Base-by-base conservation (phyloP, 208 protist species). In the Kentomonas sorsogonicus region DNA sequence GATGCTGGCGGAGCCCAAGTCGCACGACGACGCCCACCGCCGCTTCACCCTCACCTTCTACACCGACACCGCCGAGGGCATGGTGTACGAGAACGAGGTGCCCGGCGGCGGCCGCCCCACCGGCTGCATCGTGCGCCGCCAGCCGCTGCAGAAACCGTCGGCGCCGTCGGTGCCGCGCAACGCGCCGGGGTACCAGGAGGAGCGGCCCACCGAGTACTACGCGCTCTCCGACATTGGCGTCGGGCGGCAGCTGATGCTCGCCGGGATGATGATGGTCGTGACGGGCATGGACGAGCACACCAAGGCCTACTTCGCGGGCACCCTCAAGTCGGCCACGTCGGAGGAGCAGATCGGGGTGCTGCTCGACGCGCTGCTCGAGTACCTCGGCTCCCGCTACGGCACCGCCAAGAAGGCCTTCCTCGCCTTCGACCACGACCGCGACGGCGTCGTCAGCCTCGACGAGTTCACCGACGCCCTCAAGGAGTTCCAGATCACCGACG, bases 11-110 rank as follows among this genome's bases (percentile, higher is more conserved):
- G 58, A 65, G 18, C 89, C 89, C 0, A 69, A 44, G 31, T 59
- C 68, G 22, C 43, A 63, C 36, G 79, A 74, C 50, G 81, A 93
- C 44, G 56, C 66, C 43, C 54, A 64, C 46, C 77, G 89, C 7
- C 82, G 78, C 30, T 95, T 91, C 61, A 79, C 76, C 10, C 70
- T 95, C 5, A 82, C 78, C 26, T 93, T 77, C 69, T 88, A 91
- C 79, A 88, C 83, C 15, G 86, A 90, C 9, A 91, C 96, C 58
- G 76, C 93, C 52, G 94, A 96, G 66, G 59, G 94, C 22, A 81
- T 78, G 63, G 69, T 94, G 63, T 70, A 85, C 61, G 89, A 95
- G 63, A 79, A 74, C 16, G 53, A 63, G 16, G 39, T 77, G 9
- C 68, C 69, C 45, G 91, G 86, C 47, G 74, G 74, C 15, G 91